phyloP scores from a whole-genome alignment of 768 basidiomycete species.

The Pisolithus sp. region DNA sequence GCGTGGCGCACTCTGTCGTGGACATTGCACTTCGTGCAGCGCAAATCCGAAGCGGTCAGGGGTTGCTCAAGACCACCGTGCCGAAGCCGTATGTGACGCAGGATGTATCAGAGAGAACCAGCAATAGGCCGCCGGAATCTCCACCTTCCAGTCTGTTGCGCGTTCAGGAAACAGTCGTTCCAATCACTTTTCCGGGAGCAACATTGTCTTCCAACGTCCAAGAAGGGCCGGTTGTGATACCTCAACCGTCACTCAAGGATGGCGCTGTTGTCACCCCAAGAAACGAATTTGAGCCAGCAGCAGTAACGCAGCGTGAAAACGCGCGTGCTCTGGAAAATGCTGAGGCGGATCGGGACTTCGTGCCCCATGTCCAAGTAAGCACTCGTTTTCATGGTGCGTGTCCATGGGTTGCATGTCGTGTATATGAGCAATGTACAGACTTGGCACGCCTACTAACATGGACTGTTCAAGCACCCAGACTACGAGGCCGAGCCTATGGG shows the following conservation, averaged over 20 bases:
- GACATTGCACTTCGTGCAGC: conserved; percentile 62
- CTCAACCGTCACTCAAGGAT: too few species aligned
- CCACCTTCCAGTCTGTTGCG: not conserved
- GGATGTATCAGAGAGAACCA: not conserved
- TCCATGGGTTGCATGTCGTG: conserved; percentile 5
- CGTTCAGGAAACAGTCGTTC: not conserved
- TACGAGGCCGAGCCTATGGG: not conserved
- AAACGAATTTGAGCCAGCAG: not conserved
- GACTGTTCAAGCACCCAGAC: not conserved
- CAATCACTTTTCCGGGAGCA: not conserved
- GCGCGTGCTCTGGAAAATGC: not conserved
- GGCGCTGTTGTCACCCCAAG: too few species aligned
- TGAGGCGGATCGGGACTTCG: not conserved
- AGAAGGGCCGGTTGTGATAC: too few species aligned
- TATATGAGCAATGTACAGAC: not conserved
- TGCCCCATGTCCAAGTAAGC: conserved; percentile 6
- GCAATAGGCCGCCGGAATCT: not conserved
- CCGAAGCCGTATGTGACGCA: not conserved
- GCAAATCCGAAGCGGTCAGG: conserved; percentile 45
- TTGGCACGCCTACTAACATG: not conserved
- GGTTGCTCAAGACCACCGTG: conserved; percentile 1
- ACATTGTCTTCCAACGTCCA: not conserved
- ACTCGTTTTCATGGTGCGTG: not conserved
- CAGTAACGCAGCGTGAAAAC: not conserved
- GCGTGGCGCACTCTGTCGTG: conserved; percentile 53